Evolutionary conservation across 495 filamentous ascomycete species (phyloP), one percentile per base, ranked within the genome.

Genomic region (Trichoderma orchidacearum): DNA sequence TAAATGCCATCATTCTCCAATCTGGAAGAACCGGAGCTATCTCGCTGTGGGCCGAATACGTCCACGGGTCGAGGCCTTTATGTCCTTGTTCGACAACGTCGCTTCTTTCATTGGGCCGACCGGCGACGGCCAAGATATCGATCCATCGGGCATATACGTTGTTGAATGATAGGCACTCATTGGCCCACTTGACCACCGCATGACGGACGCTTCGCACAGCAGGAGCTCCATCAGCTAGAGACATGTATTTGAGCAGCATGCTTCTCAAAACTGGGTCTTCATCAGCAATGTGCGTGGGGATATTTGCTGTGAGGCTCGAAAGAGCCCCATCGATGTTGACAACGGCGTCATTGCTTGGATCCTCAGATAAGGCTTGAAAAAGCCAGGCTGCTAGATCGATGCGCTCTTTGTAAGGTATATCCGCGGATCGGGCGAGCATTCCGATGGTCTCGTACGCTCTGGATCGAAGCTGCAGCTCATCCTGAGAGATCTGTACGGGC

Each of bases 271-370:
- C 66, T 53, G 63, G 66, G 28, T 50, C 48, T 56, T 66, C 63
- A 57, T 64, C 60, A 29, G 59, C 53, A 54, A 66, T 57, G 51
- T 67, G 66, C 57, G 73, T 64, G 61, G 67, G 70, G 61, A 60
- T 80, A 64, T 65, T 87, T 63, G 68, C 80, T 63, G 64, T 68
- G 52, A 96, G 78, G 54, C 83, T 90, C 38, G 88, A 88, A 2
- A 98, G 72, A 4, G 90, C 86, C 54, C 90, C 88, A 61, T 96
- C 91, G 41, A 96, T 86, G 66, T 88, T 93, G 55, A 95, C 82
- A 25, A 85, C 85, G 17, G 92, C 80, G 13, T 83, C 80, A 0
- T 84, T 79, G 5, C 82, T 89, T 2, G 83, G 79, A 63, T 97
- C 91, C 59, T 87, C 84, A 54, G 81, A 80, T n/a, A 97, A 73